Conservation (phyloP, 768 basidiomycete genomes). For the Mycena capillaripes region DNA sequence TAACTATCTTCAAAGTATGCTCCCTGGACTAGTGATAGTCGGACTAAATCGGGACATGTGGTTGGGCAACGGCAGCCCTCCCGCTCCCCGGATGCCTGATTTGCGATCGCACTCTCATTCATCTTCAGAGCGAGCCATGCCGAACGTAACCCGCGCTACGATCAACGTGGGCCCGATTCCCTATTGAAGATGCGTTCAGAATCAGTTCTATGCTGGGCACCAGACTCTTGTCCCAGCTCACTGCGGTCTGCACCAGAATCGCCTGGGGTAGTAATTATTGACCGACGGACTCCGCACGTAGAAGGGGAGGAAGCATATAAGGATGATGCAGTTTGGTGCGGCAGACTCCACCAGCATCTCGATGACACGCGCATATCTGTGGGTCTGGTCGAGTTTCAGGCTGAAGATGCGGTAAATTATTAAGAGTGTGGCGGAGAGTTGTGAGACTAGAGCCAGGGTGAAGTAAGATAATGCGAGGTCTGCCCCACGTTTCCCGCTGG, state of each 20-base stretch:
- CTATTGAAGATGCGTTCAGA: neutral
- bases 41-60: too few relatives aligned
- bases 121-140: neutral
- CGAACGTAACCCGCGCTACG: neutral
- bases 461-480: neutral
- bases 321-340: conserved; percentile 1
- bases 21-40: too few relatives aligned
- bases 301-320: neutral
- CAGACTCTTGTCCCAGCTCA: too few relatives aligned
- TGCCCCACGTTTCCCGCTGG: neutral
- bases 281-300: neutral
- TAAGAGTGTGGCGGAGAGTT: neutral
- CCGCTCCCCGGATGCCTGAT: too few relatives aligned
- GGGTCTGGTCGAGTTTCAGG: neutral
- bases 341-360: neutral
- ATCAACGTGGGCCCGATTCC: conserved; percentile 1
- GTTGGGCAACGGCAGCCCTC: too few relatives aligned
- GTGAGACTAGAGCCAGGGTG: neutral
- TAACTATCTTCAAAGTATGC: too few relatives aligned
- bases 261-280: neutral
- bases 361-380: neutral
- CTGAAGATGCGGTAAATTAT: conserved; percentile 1
- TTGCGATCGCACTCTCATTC: neutral
- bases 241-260: neutral
- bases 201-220: too few relatives aligned